Percentiles rank a stretch among this genome's conserved stretches.
Evolutionary conservation across 2,329 filamentous ascomycete species (phyloP).

Genomic region (Huntiella abstrusa): DNA sequence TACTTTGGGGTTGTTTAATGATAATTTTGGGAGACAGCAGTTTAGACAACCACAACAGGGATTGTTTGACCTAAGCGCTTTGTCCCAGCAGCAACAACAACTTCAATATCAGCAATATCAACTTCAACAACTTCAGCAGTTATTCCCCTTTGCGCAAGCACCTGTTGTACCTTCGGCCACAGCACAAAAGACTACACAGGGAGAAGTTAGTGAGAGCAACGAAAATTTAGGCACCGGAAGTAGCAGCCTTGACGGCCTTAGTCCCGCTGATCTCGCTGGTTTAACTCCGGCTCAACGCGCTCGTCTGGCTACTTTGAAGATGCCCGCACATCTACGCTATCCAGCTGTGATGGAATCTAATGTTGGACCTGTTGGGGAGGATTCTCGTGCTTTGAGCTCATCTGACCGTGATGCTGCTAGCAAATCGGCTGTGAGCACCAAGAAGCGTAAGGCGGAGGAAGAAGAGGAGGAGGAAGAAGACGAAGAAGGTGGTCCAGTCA

Average conservation of each 20-base stretch:
- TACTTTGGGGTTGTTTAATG: background rate
- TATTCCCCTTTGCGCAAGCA: slow-evolving; percentile 8
- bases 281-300: slow-evolving; percentile 42
- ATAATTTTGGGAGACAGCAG: no score
- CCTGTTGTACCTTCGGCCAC: slow-evolving; percentile 1
- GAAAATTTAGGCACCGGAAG: background rate
- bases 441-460: slow-evolving; percentile 52
- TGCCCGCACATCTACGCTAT: slow-evolving; percentile 46
- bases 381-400: slow-evolving; percentile 33
- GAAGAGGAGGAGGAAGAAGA: slow-evolving; percentile 41
- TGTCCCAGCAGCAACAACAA: slow-evolving; percentile 7
- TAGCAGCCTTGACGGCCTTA: slow-evolving; percentile 7
- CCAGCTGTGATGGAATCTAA: slow-evolving; percentile 24
- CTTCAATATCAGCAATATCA: slow-evolving; percentile 8
- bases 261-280: slow-evolving; percentile 13
- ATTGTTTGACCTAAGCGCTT: slow-evolving; percentile 7
- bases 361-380: slow-evolving; percentile 31
- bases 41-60: slow-evolving; percentile 1
- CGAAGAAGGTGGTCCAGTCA: slow-evolving; percentile 35
- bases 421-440: slow-evolving; percentile 27
- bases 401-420: slow-evolving; percentile 28
- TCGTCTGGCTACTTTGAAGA: slow-evolving; percentile 37
- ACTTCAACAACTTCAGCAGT: slow-evolving; percentile 6
- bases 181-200: background rate
- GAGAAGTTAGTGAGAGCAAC: background rate